Base-by-base conservation (phyloP, 1,284 basidiomycete species). In the Irpex rosettiformis region DNA sequence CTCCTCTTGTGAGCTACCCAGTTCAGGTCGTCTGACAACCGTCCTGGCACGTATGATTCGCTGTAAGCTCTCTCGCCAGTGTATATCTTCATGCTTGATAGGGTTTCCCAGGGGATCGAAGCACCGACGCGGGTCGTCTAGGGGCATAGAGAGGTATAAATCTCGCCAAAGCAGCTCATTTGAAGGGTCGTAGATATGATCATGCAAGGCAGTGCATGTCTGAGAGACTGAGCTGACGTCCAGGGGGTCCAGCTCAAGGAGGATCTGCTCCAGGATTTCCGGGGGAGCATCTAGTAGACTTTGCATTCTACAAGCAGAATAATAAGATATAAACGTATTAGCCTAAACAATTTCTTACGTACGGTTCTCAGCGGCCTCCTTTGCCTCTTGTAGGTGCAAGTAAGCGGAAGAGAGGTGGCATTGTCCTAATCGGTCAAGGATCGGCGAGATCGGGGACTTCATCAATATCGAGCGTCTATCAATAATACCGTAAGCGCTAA, bases 71-170 rank as follows among this genome's bases (percentile, higher is more conserved):
- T 55, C 61, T 64, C 70, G 79, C 86, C 86, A 89, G 62, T 83
- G 71, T n/a, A 85, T 68, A 7, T 61, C 58, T 10, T n/a, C 24
- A 3, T 67, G 66, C 1, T 65, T 67, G 1, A 57, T 52, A 1
- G 63, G 69, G 11, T 66, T 37, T 13, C 86, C 84, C 5, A 79
- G 69, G 4, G 71, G 70, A 2, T 74, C 76, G 4, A 79, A 64
- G 54, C 83, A 80, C 22, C 55, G 57, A 3, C 82, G 73, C 1
- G 80, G 85, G 63, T 89, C 85, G 58, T 89, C 86, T 49, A 86
- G 73, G 0, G 76, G 75, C 62, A 84, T 79, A 0, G 68, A 58
- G 49, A 89, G 80, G 67, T 88, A 89, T 1, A 89, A 73, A 13
- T 69, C 72, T 3, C 84, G 78, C 88, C 88, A 89, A 52, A 89